A percentile compares a stretch with the other conserved stretches of the same genome.
Evolutionary conservation across 495 filamentous ascomycete genomes (phyloP).

Genomic region (Aspergillus coremiiformis): DNA sequence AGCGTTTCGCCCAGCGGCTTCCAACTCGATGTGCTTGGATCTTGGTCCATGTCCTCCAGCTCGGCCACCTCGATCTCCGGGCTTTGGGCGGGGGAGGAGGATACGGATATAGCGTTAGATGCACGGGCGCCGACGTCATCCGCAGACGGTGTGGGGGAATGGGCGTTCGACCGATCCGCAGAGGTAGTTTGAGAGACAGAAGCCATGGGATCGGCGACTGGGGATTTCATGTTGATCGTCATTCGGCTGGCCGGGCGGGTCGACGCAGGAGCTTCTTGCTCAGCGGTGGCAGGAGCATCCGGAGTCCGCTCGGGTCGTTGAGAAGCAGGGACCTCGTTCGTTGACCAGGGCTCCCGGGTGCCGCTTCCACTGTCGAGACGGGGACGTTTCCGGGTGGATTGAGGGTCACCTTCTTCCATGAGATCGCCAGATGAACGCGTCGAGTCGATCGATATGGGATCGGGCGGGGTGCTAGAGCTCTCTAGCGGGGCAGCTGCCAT

Average conservation of each 20-base stretch:
- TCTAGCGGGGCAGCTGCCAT: slow-evolving; percentile 47
- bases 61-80: slow-evolving; percentile 51
- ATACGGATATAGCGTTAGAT: slow-evolving; percentile 37
- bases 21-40: slow-evolving; percentile 40
- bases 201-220: slow-evolving; percentile 17
- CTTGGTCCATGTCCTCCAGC: slow-evolving; percentile 48
- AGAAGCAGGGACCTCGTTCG: slow-evolving; percentile 25
- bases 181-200: slow-evolving; percentile 9
- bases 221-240: slow-evolving; percentile 50
- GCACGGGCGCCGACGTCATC: slow-evolving; percentile 15
- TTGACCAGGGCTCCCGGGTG: slow-evolving; percentile 38
- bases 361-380: slow-evolving; percentile 52
- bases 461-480: slow-evolving; percentile 41
- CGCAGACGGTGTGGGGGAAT: slow-evolving; percentile 11
- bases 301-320: slow-evolving; percentile 15
- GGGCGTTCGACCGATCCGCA: slow-evolving; percentile 8
- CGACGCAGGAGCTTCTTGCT: slow-evolving; percentile 28
- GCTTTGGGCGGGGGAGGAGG: slow-evolving; percentile 43
- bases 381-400: slow-evolving; percentile 53
- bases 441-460: slow-evolving; percentile 27
- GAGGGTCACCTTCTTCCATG: slow-evolving; percentile 50
- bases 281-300: slow-evolving; percentile 26
- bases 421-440: slow-evolving; percentile 34
- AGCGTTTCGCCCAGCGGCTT: slow-evolving; percentile 32
- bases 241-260: slow-evolving; percentile 43